phyloP scores from a whole-genome alignment of 1,284 basidiomycete genomes.

The Sporisorium iseilematis-ciliati region DNA sequence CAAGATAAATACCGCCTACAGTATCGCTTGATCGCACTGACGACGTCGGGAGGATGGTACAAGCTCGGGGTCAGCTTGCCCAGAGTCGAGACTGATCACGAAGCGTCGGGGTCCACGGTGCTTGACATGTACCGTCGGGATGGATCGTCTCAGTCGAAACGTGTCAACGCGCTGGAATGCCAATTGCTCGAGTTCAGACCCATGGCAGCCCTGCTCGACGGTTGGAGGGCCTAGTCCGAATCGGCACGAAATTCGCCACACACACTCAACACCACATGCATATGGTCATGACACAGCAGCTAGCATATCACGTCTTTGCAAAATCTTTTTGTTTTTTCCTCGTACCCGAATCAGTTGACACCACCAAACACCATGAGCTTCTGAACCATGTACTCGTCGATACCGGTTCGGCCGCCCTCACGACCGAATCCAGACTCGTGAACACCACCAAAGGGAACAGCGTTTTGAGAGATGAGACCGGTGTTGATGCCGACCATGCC shows the following conservation, averaged over 20 bases:
- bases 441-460: constrained; percentile 84
- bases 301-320: background rate
- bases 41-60: constrained; percentile 63
- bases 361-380: constrained; percentile 66
- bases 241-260: background rate
- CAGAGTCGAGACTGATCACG: background rate
- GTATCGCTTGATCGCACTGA: constrained; percentile 54
- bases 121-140: constrained; percentile 58
- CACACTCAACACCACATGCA: background rate
- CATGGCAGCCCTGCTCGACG: constrained; percentile 36
- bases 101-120: constrained; percentile 32
- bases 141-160: constrained; percentile 11
- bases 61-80: constrained; percentile 47
- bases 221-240: constrained; percentile 27
- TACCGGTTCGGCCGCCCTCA: constrained; percentile 78
- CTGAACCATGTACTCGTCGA: constrained; percentile 76
- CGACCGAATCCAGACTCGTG: constrained; percentile 80
- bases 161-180: constrained; percentile 21
- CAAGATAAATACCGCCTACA: background rate
- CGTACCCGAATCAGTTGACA: constrained; percentile 26
- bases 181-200: constrained; percentile 38
- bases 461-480: constrained; percentile 62
- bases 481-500: constrained; percentile 87
- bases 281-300: background rate
- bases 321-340: background rate